phyloP scores from a whole-genome alignment of 2,329 filamentous ascomycete species.

The Pseudogymnoascus sp. region DNA sequence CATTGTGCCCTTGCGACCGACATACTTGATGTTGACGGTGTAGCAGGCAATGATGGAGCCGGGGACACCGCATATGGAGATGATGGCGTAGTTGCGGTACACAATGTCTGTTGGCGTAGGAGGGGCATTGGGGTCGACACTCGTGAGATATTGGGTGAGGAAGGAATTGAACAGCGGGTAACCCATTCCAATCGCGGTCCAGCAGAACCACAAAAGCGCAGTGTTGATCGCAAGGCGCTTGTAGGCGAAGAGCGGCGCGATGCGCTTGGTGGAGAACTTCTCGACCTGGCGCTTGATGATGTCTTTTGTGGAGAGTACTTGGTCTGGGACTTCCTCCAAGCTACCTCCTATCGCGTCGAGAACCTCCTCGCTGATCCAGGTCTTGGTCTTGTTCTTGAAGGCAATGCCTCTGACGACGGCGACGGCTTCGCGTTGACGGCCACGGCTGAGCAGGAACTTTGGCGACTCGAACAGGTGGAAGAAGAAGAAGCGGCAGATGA shows the following conservation, averaged over 20 bases:
- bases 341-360: constrained; percentile 49
- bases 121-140: constrained; percentile 36
- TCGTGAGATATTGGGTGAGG: constrained; percentile 75
- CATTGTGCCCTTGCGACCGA: constrained; percentile 68
- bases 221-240: constrained; percentile 48
- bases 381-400: constrained; percentile 60
- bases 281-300: constrained; percentile 41
- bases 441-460: constrained; percentile 72
- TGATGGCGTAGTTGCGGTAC: constrained; percentile 80
- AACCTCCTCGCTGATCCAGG: constrained; percentile 70
- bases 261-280: constrained; percentile 60
- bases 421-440: constrained; percentile 71
- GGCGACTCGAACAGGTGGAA: constrained; percentile 82
- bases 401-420: constrained; percentile 75
- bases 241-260: constrained; percentile 58
- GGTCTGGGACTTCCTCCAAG: constrained; percentile 11
- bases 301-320: constrained; percentile 16
- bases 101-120: constrained; percentile 40
- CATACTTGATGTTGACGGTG: constrained; percentile 59
- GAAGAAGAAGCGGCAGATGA: constrained; percentile 68
- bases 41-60: constrained; percentile 69
- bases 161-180: constrained; percentile 88
- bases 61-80: constrained; percentile 68
- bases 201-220: constrained; percentile 66
- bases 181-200: constrained; percentile 77